Evolutionary conservation across 2,329 filamentous ascomycete genomes (phyloP).

Genomic region (Microsporum audouinii): DNA sequence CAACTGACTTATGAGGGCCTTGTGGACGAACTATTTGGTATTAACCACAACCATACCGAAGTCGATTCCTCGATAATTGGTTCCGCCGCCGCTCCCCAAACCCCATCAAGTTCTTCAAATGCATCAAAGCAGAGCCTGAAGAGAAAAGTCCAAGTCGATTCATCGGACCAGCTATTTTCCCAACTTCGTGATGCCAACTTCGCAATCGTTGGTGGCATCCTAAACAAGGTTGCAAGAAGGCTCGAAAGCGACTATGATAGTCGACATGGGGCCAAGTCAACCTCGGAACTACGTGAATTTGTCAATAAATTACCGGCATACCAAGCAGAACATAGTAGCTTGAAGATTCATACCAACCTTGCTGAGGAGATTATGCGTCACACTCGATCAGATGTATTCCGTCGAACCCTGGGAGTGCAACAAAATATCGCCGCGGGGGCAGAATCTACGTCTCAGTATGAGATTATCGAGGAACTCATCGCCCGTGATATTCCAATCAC

Average conservation of each 20-base stretch:
- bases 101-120: slow-evolving; percentile 39
- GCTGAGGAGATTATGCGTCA: slow-evolving; percentile 93
- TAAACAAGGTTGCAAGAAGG: slow-evolving; percentile 83
- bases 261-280: slow-evolving; percentile 74
- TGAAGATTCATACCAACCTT: slow-evolving; percentile 84
- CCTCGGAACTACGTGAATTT: slow-evolving; percentile 84
- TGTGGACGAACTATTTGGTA: slow-evolving; percentile 85
- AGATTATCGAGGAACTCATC: slow-evolving; percentile 89
- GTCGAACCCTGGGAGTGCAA: slow-evolving; percentile 78
- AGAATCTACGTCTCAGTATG: slow-evolving; percentile 79
- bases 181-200: slow-evolving; percentile 89
- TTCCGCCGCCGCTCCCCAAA: slow-evolving; percentile 43
- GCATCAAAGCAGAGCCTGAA: slow-evolving; percentile 55
- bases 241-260: slow-evolving; percentile 79
- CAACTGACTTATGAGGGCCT: slow-evolving; percentile 95
- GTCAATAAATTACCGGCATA: slow-evolving; percentile 87
- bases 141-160: slow-evolving; percentile 78
- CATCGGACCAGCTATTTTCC: slow-evolving; percentile 76
- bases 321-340: slow-evolving; percentile 81
- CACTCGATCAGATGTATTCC: slow-evolving; percentile 81
- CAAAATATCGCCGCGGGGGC: slow-evolving; percentile 87
- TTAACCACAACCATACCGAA: slow-evolving; percentile 85
- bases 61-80: slow-evolving; percentile 85
- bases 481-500: slow-evolving; percentile 68
- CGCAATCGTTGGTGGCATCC: slow-evolving; percentile 74